Evolutionary conservation across 441 rosid species (phyloP).

Genomic region (Erysimum cheiri): DNA sequence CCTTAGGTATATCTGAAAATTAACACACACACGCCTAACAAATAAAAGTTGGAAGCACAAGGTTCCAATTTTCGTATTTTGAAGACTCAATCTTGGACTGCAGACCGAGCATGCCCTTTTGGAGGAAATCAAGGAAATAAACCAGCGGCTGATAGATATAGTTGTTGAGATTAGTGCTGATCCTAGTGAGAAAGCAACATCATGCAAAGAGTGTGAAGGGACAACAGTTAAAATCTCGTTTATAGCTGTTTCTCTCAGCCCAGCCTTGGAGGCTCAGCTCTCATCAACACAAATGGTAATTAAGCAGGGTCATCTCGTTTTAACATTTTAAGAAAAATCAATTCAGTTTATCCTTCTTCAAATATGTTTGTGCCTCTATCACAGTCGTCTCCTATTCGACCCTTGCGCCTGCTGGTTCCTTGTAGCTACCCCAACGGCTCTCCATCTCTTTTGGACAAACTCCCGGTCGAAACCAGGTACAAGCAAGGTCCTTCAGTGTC

Average conservation of each 20-base stretch:
- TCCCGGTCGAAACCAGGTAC: slow-evolving; percentile 80
- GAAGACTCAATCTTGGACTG: slow-evolving; percentile 35
- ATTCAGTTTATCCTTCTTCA: background rate
- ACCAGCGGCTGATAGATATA: slow-evolving; percentile 79
- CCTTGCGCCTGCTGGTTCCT: slow-evolving; percentile 85
- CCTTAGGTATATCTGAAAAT: slow-evolving; percentile 23
- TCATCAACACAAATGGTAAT: slow-evolving; percentile 83
- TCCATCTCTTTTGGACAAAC: slow-evolving; percentile 72
- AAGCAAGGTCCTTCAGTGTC: slow-evolving; percentile 32
- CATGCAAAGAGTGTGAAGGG: slow-evolving; percentile 78
- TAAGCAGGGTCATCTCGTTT: slow-evolving; percentile 32
- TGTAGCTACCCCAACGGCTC: slow-evolving; percentile 85
- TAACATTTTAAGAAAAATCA: slow-evolving; percentile 7
- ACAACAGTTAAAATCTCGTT: slow-evolving; percentile 82
- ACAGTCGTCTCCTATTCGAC: slow-evolving; percentile 97
- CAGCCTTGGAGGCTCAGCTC: slow-evolving; percentile 72
- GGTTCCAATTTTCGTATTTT: slow-evolving; percentile 16
- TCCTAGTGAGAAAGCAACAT: slow-evolving; percentile 54
- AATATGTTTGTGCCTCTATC: slow-evolving; percentile 38
- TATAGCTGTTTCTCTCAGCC: slow-evolving; percentile 80
- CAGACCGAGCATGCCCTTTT: slow-evolving; percentile 80
- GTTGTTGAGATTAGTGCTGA: slow-evolving; percentile 76
- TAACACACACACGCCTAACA: background rate
- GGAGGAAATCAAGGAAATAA: slow-evolving; percentile 90
- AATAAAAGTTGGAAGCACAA: slow-evolving; percentile 12